These are phyloP conservation scores for Amesomyces nigricolor DNA, from an alignment of 2,329 filamentous ascomycete species.

Conservation along the genomic window DNA sequence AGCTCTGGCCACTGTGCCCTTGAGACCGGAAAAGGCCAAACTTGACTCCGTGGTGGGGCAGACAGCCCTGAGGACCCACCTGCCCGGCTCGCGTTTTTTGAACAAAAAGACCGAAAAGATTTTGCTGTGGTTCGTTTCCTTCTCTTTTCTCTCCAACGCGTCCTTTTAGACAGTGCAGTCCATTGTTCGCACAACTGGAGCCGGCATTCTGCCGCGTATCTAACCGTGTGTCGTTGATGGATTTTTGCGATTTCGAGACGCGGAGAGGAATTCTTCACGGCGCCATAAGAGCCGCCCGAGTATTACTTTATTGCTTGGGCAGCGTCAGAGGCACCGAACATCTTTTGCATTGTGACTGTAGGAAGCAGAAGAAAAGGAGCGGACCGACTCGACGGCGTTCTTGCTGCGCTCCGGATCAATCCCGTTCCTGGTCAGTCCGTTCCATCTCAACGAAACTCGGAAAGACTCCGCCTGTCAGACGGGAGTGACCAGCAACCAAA, in stretches of 20 bases:
- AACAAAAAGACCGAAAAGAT: conserved; percentile 17
- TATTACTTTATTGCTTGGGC: conserved; percentile 60
- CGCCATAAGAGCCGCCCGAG: conserved; percentile 55
- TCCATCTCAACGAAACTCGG: no score
- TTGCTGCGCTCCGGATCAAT: no score
- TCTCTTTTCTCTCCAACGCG: conserved; percentile 54
- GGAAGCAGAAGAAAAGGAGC: no score
- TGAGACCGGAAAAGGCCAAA: conserved; percentile 18
- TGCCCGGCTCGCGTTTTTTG: background rate
- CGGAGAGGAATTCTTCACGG: conserved; percentile 47
- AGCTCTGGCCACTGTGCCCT: background rate
- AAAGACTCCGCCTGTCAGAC: no score
- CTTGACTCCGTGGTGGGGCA: conserved; percentile 20
- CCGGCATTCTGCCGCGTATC: conserved; percentile 63
- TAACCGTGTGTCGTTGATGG: conserved; percentile 54
- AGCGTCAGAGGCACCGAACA: conserved; percentile 82
- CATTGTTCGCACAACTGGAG: conserved; percentile 54
- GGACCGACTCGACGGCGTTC: no score
- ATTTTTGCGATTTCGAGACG: conserved; percentile 53
- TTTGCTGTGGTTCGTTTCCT: conserved; percentile 27
- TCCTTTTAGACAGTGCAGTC: conserved; percentile 80
- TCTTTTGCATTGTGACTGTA: conserved; percentile 26
- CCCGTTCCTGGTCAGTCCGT: no score
- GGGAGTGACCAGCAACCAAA: no score
- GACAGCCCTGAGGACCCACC: no score